These are phyloP conservation scores for Fusarium zealandicum DNA, from an alignment of 2,329 filamentous ascomycete genomes.

Conservation along the genomic window DNA sequence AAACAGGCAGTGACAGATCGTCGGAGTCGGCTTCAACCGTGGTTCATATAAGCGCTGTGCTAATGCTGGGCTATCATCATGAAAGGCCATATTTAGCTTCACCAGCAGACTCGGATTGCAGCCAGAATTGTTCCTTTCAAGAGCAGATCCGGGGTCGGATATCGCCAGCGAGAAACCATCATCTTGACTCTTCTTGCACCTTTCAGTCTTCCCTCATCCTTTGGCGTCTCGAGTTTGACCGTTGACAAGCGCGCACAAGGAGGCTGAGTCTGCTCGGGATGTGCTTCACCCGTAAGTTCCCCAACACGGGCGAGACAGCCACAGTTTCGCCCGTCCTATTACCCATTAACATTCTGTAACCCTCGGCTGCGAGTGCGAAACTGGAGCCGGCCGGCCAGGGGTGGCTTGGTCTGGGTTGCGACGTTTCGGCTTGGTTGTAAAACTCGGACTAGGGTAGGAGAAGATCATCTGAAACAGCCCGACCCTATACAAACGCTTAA, in stretches of 20 bases:
- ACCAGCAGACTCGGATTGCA: too few relatives aligned
- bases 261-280: slow-evolving; percentile 25
- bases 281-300: slow-evolving; percentile 32
- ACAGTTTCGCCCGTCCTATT: slow-evolving; percentile 29
- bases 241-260: too few relatives aligned
- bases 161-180: too few relatives aligned
- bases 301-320: slow-evolving; percentile 27
- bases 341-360: neutral
- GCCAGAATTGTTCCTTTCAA: too few relatives aligned
- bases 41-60: slow-evolving; percentile 16
- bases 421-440: slow-evolving; percentile 34
- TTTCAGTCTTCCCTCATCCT: too few relatives aligned
- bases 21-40: slow-evolving; percentile 16
- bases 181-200: too few relatives aligned
- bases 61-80: neutral
- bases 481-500: neutral
- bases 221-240: too few relatives aligned
- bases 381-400: neutral
- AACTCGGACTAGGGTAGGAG: neutral
- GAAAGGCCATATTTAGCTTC: too few relatives aligned
- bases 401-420: slow-evolving; percentile 3
- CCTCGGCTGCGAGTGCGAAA: slow-evolving; percentile 11
- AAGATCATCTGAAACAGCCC: neutral
- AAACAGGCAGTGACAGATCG: slow-evolving; percentile 27
- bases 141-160: too few relatives aligned